These are phyloP conservation scores for Acanthamoeba castellanii DNA, from an alignment of 208 protist genomes.

Conservation along the genomic window DNA sequence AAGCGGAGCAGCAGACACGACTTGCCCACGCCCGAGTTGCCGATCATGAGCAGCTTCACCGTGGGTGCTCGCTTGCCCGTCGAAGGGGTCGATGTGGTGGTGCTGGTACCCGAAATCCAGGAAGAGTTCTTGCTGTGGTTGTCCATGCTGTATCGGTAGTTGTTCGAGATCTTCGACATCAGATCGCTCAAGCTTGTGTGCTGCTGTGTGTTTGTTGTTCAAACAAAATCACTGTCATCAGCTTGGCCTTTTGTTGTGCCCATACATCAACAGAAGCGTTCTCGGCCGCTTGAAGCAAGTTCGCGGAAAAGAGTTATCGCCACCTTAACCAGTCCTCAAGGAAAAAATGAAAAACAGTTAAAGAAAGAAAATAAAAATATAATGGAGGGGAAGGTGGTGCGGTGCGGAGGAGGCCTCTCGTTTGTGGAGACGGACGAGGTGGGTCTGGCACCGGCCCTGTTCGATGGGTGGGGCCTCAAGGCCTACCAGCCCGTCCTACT, in stretches of 20 bases:
- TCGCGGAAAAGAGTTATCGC: background rate
- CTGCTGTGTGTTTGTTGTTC: background rate
- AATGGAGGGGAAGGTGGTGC: background rate
- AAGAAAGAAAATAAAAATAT: background rate
- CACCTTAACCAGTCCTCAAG: background rate
- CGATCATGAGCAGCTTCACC: slow-evolving; percentile 47
- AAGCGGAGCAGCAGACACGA: slow-evolving; percentile 91
- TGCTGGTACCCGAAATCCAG: background rate
- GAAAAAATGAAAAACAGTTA: background rate
- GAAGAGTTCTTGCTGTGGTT: background rate
- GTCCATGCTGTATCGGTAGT: background rate
- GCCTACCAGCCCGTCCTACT: slow-evolving; percentile 19
- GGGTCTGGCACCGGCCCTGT: background rate
- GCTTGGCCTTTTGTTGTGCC: background rate
- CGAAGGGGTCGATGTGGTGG: background rate
- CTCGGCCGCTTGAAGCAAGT: background rate
- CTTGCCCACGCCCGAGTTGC: slow-evolving; percentile 91
- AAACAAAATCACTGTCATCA: background rate
- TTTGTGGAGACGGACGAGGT: slow-evolving; percentile 31
- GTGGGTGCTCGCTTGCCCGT: background rate
- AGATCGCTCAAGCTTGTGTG: no score
- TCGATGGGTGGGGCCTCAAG: background rate
- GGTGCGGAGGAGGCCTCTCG: background rate
- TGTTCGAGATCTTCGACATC: background rate
- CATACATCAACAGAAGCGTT: background rate